Percentiles rank a stretch among this genome's conserved stretches.
Evolutionary conservation across 2,329 filamentous ascomycete species (phyloP).

Genomic region (Cadophora gregata): DNA sequence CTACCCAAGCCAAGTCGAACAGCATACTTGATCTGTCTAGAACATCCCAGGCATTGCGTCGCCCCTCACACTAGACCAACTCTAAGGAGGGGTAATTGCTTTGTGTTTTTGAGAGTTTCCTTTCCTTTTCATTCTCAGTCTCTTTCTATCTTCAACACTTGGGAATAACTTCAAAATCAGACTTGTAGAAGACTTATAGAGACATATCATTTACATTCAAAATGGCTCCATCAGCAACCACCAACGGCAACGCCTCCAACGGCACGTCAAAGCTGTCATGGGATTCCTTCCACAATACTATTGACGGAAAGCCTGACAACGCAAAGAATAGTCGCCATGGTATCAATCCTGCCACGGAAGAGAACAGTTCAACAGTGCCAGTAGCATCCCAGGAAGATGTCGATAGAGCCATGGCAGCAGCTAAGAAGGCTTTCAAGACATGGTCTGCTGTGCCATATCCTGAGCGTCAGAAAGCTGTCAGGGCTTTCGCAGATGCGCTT

Average conservation of each 20-base stretch:
- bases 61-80: background rate
- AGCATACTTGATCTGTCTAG: background rate
- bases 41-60: background rate
- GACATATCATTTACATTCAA: background rate
- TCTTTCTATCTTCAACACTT: background rate
- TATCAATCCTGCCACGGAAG: conserved; percentile 27
- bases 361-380: conserved; percentile 44
- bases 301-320: conserved; percentile 29
- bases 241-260: background rate
- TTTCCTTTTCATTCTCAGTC: background rate
- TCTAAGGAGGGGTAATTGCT: background rate
- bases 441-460: conserved; percentile 47
- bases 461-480: conserved; percentile 43
- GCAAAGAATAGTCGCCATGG: conserved; percentile 22
- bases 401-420: conserved; percentile 46
- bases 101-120: background rate
- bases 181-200: background rate
- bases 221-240: conserved; percentile 28
- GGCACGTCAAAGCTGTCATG: conserved; percentile 16
- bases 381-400: conserved; percentile 52
- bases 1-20: background rate
- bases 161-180: background rate
- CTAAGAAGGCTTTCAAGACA: conserved; percentile 46
- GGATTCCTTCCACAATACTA: conserved; percentile 30
- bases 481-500: conserved; percentile 20